phyloP scores from a whole-genome alignment of 2,329 filamentous ascomycete species.

The Colletotrichum nymphaeae region DNA sequence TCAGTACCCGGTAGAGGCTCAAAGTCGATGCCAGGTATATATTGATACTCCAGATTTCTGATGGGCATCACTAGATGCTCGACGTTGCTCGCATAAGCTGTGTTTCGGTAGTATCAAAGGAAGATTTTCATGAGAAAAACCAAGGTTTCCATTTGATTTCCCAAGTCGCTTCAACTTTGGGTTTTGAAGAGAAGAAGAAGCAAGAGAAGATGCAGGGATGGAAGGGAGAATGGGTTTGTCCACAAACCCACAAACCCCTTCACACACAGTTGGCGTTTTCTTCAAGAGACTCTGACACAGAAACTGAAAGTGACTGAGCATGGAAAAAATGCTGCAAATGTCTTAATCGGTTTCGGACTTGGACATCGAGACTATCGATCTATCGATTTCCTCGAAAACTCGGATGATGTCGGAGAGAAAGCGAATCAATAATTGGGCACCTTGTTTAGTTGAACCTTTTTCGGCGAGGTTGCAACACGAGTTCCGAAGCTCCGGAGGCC shows the following conservation, averaged over 20 bases:
- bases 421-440: not conserved
- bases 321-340: not conserved
- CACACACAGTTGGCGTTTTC: not conserved
- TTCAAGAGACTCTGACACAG: not conserved
- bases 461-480: not conserved
- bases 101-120: too few relatives aligned
- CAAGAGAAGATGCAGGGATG: too few relatives aligned
- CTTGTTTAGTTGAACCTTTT: not conserved
- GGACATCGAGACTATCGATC: not conserved
- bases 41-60: too few relatives aligned
- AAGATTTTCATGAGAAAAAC: too few relatives aligned
- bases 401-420: not conserved
- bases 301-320: not conserved
- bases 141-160: too few relatives aligned
- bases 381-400: not conserved
- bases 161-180: too few relatives aligned
- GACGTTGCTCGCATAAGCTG: too few relatives aligned
- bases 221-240: not conserved
- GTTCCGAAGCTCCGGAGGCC: not conserved
- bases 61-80: too few relatives aligned
- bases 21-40: too few relatives aligned
- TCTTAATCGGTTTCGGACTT: not conserved
- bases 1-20: too few relatives aligned
- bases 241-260: not conserved
- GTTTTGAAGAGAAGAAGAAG: too few relatives aligned